Base-by-base conservation (phyloP, 176 grass and related monocot genomes). In the Phragmites australis region DNA sequence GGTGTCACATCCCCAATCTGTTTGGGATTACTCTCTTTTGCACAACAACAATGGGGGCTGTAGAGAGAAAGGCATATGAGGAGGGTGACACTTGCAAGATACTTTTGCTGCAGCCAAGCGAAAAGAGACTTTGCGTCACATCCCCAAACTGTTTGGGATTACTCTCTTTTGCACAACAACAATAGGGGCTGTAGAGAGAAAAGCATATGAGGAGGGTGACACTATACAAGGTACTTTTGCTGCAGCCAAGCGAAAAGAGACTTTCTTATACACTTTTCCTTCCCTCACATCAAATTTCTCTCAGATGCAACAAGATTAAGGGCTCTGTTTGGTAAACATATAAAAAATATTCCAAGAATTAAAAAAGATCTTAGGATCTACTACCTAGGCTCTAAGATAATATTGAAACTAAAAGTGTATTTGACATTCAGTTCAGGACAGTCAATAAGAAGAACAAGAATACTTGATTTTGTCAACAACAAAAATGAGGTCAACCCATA, bases 41-140 rank as follows among this genome's bases (percentile, higher is more conserved):
- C 27, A 80, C 30, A 60, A 2, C 65, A 34, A 57, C 25, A 63
- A 65, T 62, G 19, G 18, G 55, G 34, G 9, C 3, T 68, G 19
- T 53, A 70, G 55, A 60, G 13, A 43, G 43, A 15, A 43, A 51
- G 37, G 54, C 6, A 68, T 42, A 59, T 4, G 15, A 30, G 53
- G 32, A 18, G 2, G 41, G 34, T 49, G 53, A 84, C 25, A 52
- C 25, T 81, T 1, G 14, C 4, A 61, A 51, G 11, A 43, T 70
- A 71, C 34, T 62, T 57, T 83, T 72, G 46, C 2, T 45, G 25
- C 47, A 85, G 47, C 45, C 60, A 53, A 78, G 56, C 13, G 23
- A 71, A 78, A 65, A 19, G 0, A 65, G 63, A 51, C 60, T 39
- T 17, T 51, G n/a, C n/a, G n/a, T n/a, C n/a, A n/a, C n/a, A n/a